phyloP scores from a whole-genome alignment of 2,329 filamentous ascomycete species.

The Ceratocystis diversiconidia region DNA sequence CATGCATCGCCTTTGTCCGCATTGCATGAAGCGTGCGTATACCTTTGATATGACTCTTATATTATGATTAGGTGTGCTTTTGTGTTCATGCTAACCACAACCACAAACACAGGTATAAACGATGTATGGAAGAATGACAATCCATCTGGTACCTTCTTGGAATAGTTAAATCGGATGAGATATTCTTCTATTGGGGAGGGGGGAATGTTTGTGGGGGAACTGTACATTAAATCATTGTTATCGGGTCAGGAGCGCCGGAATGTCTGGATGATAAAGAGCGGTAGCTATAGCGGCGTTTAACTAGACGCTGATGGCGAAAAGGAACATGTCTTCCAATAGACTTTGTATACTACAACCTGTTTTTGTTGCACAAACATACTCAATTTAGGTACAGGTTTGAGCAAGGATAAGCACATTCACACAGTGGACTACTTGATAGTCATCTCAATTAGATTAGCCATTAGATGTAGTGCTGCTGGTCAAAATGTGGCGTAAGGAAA shows the following conservation, averaged over 20 bases:
- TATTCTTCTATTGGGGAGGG: neutral
- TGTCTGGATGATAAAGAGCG: neutral
- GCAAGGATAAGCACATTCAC: neutral
- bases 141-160: constrained; percentile 18
- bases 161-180: constrained; percentile 6
- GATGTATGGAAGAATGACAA: constrained; percentile 20
- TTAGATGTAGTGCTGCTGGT: neutral
- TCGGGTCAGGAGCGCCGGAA: neutral
- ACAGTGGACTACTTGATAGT: neutral
- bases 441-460: neutral
- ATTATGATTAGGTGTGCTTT: neutral
- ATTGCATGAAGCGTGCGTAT: constrained; percentile 66
- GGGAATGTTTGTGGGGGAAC: neutral
- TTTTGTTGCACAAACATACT: neutral
- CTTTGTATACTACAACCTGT: constrained; percentile 16
- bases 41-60: neutral
- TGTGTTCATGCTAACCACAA: neutral
- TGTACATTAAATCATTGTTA: constrained; percentile 11
- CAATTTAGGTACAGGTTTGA: neutral
- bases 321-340: constrained; percentile 3
- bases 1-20: constrained; percentile 74
- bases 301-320: neutral
- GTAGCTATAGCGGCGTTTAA: neutral
- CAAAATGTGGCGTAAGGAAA: neutral
- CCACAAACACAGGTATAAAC: constrained; percentile 18